phyloP scores from a whole-genome alignment of 176 grass and related monocot species.

The Hordeum marinum region DNA sequence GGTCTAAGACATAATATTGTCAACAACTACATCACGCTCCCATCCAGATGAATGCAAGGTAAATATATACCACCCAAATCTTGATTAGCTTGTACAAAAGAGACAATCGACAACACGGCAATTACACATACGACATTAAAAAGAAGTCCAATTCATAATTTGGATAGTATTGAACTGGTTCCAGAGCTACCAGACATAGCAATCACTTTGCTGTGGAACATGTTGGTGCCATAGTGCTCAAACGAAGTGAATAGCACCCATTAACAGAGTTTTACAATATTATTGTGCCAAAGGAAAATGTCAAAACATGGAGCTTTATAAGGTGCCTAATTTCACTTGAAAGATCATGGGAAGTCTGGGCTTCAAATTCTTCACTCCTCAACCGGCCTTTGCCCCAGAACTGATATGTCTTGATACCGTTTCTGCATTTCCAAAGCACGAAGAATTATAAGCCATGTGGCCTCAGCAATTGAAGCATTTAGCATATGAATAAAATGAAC shows the following conservation, averaged over 20 bases:
- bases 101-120: neutral
- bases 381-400: slow-evolving; percentile 67
- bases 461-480: neutral
- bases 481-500: neutral
- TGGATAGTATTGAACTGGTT: neutral
- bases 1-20: too few species aligned
- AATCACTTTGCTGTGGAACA: slow-evolving; percentile 13
- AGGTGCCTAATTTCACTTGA: slow-evolving; percentile 3
- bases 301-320: slow-evolving; percentile 3
- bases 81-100: neutral
- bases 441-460: neutral
- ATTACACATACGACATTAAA: neutral
- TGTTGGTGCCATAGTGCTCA: neutral
- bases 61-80: neutral
- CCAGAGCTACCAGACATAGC: neutral
- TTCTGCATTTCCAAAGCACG: slow-evolving; percentile 46
- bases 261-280: slow-evolving; percentile 22
- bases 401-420: slow-evolving; percentile 76
- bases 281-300: slow-evolving; percentile 28
- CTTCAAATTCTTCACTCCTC: slow-evolving; percentile 49
- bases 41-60: too few species aligned
- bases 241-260: slow-evolving; percentile 9
- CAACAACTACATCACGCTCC: too few species aligned
- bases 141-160: neutral
- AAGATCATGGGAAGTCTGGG: neutral